Evolutionary conservation across 345 rosid species (phyloP), one percentile per base, ranked within the genome.

Genomic region (Sisymbrium altissimum): DNA sequence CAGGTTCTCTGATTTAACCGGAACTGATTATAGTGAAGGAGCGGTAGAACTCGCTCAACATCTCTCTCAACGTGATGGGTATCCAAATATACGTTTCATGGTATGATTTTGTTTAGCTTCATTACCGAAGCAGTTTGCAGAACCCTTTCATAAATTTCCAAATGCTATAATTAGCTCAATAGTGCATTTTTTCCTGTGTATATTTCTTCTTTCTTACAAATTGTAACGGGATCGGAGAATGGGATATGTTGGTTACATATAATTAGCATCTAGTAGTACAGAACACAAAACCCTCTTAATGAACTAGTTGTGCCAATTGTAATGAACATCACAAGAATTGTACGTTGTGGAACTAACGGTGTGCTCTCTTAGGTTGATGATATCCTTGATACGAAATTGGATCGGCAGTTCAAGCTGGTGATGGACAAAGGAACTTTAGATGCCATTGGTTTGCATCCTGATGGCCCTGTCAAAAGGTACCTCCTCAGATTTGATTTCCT

Each of bases 381-480:
- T 80, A 79, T 92, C 80, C 91, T 95, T 21, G 91, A 90, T 23
- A 90, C 94, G 41, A 95, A 92, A 66, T 46, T 92, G 76, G 86
- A 85, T 39, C 80, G 79, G 59, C 88, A 84, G 68, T 95, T 88
- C 84, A 83, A 79, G 76, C 91, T 92, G 76, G 97, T 92, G 73
- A 83, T 95, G 84, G 99, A 95, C 83, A 92, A 95, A 83, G 99
- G 98, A 64, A 95, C 99, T 38, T 78, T 95, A 43, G 99, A 95
- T 84, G 99, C 97, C 54, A 88, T 95, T 73, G 97, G 99, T 48
- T 83, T 95, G 87, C 97, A 95, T 78, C 99, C 99, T 17, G 97
- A 92, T 75, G 99, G 97, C 52, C 83, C 85, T 27, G 75, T 85
- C 66, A 95, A 87, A 86, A 95, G 97, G 99, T 95, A 81, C 19